These are phyloP conservation scores for Exsudoporus frostii DNA, from an alignment of 768 basidiomycete genomes.

Conservation along the genomic window DNA sequence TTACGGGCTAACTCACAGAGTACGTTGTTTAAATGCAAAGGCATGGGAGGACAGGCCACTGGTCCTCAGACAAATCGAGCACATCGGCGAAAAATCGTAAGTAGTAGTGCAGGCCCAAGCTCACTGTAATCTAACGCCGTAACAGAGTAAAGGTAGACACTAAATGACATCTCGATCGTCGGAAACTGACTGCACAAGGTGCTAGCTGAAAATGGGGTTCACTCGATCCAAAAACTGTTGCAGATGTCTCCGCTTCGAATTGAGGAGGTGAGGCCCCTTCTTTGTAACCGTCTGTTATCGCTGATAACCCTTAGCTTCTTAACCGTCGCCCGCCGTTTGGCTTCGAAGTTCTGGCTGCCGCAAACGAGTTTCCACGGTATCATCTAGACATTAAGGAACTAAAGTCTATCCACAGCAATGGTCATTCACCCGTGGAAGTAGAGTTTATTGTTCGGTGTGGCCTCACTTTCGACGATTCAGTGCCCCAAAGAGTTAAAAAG, in stretches of 20 bases:
- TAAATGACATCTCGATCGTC: background rate
- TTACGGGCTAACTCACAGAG: slow-evolving; percentile 37
- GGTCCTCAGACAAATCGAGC: slow-evolving; percentile 82
- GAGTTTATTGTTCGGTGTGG: slow-evolving; percentile 59
- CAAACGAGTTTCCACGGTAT: slow-evolving; percentile 67
- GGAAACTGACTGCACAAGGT: slow-evolving; percentile 44
- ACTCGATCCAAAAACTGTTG: slow-evolving; percentile 53
- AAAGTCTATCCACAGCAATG: slow-evolving; percentile 39
- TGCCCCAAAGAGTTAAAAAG: slow-evolving; percentile 42
- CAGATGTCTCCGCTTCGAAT: slow-evolving; percentile 57
- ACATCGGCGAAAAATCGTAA: slow-evolving; percentile 92
- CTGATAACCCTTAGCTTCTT: slow-evolving; percentile 48
- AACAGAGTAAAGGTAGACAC: slow-evolving; percentile 24
- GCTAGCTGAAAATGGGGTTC: slow-evolving; percentile 71
- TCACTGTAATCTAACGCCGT: background rate
- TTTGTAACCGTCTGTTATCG: background rate
- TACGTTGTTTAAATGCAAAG: slow-evolving; percentile 75
- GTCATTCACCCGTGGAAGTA: slow-evolving; percentile 52
- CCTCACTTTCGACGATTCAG: slow-evolving; percentile 34
- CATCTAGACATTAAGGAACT: slow-evolving; percentile 49
- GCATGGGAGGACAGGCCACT: slow-evolving; percentile 90
- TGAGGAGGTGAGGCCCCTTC: slow-evolving; percentile 49
- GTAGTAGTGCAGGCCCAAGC: slow-evolving; percentile 22
- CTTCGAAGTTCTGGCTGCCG: slow-evolving; percentile 57
- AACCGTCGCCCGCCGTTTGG: slow-evolving; percentile 78